These are phyloP conservation scores for Caloboletus firmus DNA, from an alignment of 1,284 basidiomycete species.

Conservation along the genomic window DNA sequence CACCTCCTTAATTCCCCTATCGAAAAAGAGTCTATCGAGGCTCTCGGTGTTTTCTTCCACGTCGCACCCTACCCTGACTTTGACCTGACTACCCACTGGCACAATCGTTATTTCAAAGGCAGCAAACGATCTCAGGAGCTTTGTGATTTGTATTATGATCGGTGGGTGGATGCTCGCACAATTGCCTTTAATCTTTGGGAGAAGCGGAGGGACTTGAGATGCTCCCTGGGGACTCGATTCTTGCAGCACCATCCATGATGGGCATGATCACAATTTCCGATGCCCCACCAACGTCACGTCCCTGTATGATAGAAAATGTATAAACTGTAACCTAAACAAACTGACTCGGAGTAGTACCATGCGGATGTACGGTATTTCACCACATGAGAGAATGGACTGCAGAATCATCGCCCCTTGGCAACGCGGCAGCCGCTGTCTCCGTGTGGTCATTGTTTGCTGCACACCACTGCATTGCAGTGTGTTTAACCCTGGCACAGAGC, in stretches of 20 bases:
- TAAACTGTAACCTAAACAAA: neutral
- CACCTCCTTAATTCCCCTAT: conserved; percentile 9
- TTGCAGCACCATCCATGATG: neutral
- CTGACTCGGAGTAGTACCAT: neutral
- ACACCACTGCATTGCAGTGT: too few species aligned
- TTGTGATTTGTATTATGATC: conserved; percentile 1
- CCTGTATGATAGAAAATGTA: neutral
- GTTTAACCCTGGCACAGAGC: too few species aligned
- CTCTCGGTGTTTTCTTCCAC: conserved; percentile 17
- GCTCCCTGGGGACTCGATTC: neutral
- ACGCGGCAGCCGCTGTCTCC: too few species aligned
- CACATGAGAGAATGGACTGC: too few species aligned
- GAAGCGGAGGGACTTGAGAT: conserved; percentile 8
- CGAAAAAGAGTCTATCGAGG: conserved; percentile 14
- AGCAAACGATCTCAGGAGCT: neutral
- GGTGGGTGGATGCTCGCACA: conserved; percentile 1
- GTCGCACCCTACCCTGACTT: conserved; percentile 8
- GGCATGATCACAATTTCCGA: neutral
- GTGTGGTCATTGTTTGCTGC: too few species aligned
- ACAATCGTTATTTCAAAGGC: neutral
- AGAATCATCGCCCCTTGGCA: too few species aligned
- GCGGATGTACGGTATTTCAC: too few species aligned
- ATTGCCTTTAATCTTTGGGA: conserved; percentile 6
- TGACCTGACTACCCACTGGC: conserved; percentile 3
- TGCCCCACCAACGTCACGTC: neutral